These are phyloP conservation scores for Coriolopsis trogii DNA, from an alignment of 1,284 basidiomycete genomes.

Conservation along the genomic window DNA sequence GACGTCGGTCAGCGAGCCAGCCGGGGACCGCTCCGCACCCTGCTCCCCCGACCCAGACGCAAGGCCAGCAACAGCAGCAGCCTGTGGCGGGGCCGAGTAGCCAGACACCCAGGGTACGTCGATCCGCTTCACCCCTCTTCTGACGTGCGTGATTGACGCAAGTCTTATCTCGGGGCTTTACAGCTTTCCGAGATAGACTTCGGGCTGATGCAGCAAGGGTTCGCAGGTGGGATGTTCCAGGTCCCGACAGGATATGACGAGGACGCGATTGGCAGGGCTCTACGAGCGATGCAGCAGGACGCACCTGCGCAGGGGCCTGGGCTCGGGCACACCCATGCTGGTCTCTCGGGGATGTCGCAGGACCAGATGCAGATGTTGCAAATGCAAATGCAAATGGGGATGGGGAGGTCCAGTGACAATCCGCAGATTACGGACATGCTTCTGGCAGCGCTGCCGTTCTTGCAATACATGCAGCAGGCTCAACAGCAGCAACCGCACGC, in stretches of 20 bases:
- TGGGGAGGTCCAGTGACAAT: constrained; percentile 2
- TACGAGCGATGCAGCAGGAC: constrained; percentile 30
- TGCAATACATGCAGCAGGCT: constrained; percentile 34
- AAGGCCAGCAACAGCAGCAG: not conserved
- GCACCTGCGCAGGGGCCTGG: not conserved
- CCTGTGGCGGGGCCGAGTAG: constrained; percentile 26
- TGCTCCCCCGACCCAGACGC: no score
- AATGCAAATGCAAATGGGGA: not conserved
- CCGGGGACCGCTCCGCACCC: constrained; percentile 17
- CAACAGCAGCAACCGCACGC: constrained; percentile 24
- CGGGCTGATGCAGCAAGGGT: constrained; percentile 22
- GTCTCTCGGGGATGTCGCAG: constrained; percentile 8
- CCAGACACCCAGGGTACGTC: constrained; percentile 28
- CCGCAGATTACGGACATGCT: constrained; percentile 34
- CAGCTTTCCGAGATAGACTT: constrained; percentile 27
- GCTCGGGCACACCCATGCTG: not conserved
- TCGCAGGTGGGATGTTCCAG: constrained; percentile 13
- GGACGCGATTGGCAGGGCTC: constrained; percentile 29
- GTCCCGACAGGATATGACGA: constrained; percentile 30
- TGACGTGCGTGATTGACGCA: not conserved
- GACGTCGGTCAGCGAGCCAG: constrained; percentile 28
- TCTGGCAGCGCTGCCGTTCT: constrained; percentile 32
- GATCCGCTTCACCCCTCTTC: not conserved
- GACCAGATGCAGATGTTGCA: constrained; percentile 7
- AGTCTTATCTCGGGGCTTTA: not conserved